Evolutionary conservation across 768 basidiomycete species (phyloP).

Genomic region (Rhizopogon rudus): DNA sequence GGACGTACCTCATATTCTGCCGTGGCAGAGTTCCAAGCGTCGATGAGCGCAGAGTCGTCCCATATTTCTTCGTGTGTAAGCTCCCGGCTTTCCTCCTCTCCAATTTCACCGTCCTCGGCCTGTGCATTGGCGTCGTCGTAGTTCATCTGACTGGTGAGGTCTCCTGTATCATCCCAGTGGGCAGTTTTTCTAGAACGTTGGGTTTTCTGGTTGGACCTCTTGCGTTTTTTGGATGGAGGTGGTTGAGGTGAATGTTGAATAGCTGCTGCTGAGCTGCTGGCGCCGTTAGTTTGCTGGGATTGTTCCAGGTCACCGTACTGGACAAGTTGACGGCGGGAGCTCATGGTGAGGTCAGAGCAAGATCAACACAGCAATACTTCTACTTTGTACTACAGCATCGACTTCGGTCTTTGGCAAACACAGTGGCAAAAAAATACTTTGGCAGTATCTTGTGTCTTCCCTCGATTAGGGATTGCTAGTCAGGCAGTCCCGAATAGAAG

Average conservation of each 20-base stretch:
- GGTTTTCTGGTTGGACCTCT: constrained; percentile 23
- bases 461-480: too few species aligned
- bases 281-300: not conserved
- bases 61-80: constrained; percentile 74
- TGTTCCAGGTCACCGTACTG: constrained; percentile 19
- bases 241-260: constrained; percentile 4
- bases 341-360: constrained; percentile 7
- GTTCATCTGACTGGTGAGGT: constrained; percentile 16
- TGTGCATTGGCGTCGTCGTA: constrained; percentile 22
- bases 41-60: constrained; percentile 80
- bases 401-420: too few species aligned
- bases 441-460: too few species aligned
- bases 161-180: constrained; percentile 42
- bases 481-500: too few species aligned
- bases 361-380: not conserved
- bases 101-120: constrained; percentile 25
- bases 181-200: constrained; percentile 20
- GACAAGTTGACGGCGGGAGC: constrained; percentile 17
- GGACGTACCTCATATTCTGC: constrained; percentile 67
- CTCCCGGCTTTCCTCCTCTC: constrained; percentile 53
- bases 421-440: too few species aligned
- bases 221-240: constrained; percentile 52
- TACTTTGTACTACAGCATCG: not conserved
- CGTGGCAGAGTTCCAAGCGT: constrained; percentile 81
- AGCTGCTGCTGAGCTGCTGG: constrained; percentile 5